Conservation (phyloP, 306 rosid genomes). For the Sesbania bispinosa region DNA sequence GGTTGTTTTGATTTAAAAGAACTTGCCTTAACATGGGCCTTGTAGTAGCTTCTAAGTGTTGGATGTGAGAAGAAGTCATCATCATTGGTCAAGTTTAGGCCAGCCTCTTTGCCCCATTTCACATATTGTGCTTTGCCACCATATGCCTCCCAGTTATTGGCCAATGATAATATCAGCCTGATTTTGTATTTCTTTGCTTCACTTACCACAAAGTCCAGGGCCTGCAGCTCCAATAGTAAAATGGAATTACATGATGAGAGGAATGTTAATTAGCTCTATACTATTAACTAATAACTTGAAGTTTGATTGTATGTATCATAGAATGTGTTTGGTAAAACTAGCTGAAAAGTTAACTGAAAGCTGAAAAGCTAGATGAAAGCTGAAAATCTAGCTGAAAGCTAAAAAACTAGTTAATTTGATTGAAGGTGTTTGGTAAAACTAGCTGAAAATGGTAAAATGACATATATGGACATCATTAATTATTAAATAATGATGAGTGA, state of each 20-base stretch:
- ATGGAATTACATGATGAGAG: neutral
- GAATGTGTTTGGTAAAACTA: too few relatives aligned
- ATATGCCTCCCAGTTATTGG: conserved; percentile 94
- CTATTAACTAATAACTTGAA: neutral
- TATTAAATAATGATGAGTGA: too few relatives aligned
- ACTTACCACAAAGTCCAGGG: conserved; percentile 83
- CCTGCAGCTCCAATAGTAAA: conserved; percentile 45
- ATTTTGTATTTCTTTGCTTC: conserved; percentile 91
- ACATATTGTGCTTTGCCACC: conserved; percentile 95
- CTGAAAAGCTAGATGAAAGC: too few relatives aligned
- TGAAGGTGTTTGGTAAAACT: too few relatives aligned
- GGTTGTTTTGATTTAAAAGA: neutral
- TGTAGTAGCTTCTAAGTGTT: conserved; percentile 77
- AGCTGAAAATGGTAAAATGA: too few relatives aligned
- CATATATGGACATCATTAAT: too few relatives aligned
- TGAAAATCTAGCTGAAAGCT: too few relatives aligned
- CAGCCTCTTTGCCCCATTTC: conserved; percentile 89
- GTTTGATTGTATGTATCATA: too few relatives aligned
- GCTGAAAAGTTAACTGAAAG: too few relatives aligned
- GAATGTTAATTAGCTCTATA: neutral
- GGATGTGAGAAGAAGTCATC: conserved; percentile 89
- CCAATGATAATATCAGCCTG: conserved; percentile 72
- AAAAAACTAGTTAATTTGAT: too few relatives aligned
- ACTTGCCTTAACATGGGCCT: conserved; percentile 84
- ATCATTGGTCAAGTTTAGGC: conserved; percentile 71